These are phyloP conservation scores for Pseudovirgaria hyperparasitica DNA, from an alignment of 2,329 filamentous ascomycete species.

Conservation along the genomic window DNA sequence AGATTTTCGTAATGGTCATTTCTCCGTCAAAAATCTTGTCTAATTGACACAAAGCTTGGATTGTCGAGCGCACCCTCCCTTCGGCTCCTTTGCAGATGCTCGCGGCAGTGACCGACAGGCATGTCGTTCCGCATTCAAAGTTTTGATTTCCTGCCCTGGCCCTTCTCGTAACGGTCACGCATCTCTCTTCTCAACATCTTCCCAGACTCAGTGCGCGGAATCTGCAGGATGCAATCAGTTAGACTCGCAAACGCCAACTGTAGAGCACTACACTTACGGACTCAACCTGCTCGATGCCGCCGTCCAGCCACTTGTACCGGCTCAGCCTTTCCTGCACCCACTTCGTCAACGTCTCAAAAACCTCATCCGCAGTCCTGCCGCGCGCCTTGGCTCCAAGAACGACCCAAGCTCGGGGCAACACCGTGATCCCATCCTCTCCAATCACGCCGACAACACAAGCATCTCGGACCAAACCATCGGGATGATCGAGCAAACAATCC, in stretches of 20 bases:
- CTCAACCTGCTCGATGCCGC: conserved; percentile 16
- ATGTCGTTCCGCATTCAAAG: too few species aligned
- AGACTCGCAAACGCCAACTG: neutral
- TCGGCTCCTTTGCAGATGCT: too few species aligned
- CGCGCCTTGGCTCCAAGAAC: conserved; percentile 12
- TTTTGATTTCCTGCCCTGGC: conserved; percentile 5
- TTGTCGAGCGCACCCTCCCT: too few species aligned
- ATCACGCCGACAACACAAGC: conserved; percentile 20
- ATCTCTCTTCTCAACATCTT: conserved; percentile 19
- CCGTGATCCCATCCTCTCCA: conserved; percentile 17
- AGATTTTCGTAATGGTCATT: too few species aligned
- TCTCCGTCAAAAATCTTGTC: too few species aligned
- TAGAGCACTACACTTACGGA: conserved; percentile 12
- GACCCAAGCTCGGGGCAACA: conserved; percentile 18
- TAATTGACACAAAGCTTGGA: too few species aligned
- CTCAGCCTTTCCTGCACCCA: conserved; percentile 14
- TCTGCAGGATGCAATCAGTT: conserved; percentile 7
- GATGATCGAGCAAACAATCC: conserved; percentile 30
- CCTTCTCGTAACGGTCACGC: conserved; percentile 16
- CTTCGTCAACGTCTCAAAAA: conserved; percentile 12
- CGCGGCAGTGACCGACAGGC: too few species aligned
- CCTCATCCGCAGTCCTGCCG: conserved; percentile 7
- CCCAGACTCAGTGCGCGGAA: conserved; percentile 15
- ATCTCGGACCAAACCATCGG: conserved; percentile 14
- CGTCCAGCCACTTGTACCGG: conserved; percentile 17